phyloP scores from a whole-genome alignment of 2,329 filamentous ascomycete genomes.

The Geoglossum cookeanum region DNA sequence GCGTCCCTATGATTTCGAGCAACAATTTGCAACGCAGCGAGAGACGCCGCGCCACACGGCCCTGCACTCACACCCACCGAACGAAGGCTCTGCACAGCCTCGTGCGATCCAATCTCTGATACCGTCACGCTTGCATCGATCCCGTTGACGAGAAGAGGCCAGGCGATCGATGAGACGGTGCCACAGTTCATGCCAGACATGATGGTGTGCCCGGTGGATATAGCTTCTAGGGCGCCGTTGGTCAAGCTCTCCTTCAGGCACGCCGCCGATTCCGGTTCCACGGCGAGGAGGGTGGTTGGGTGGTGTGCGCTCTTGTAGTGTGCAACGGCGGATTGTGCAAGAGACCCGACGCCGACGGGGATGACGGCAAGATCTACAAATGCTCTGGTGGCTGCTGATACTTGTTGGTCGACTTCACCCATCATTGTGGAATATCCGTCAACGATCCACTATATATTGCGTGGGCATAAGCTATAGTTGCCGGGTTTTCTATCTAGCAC shows the following conservation, averaged over 20 bases:
- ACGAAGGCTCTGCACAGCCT: no score
- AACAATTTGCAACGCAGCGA: constrained; percentile 30
- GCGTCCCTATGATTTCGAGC: neutral
- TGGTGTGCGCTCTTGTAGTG: no score
- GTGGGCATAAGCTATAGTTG: neutral
- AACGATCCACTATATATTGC: constrained; percentile 41
- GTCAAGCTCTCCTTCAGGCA: no score
- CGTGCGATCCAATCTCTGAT: no score
- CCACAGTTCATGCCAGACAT: constrained; percentile 34
- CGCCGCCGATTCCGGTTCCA: no score
- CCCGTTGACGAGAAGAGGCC: constrained; percentile 24
- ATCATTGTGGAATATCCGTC: constrained; percentile 63
- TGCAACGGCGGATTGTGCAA: no score
- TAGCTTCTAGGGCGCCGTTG: no score
- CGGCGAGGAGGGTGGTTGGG: no score
- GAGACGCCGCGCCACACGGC: constrained; percentile 31
- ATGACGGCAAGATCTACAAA: no score
- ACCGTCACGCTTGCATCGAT: constrained; percentile 23
- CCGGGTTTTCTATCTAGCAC: constrained; percentile 1
- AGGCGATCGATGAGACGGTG: constrained; percentile 28
- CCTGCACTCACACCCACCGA: constrained; percentile 22
- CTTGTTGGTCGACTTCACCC: constrained; percentile 44
- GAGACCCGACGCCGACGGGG: no score
- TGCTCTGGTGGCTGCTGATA: constrained; percentile 15
- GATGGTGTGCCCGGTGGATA: constrained; percentile 26